phyloP scores from a whole-genome alignment of 805 yeast species.

The Ogataea pilisensis region DNA sequence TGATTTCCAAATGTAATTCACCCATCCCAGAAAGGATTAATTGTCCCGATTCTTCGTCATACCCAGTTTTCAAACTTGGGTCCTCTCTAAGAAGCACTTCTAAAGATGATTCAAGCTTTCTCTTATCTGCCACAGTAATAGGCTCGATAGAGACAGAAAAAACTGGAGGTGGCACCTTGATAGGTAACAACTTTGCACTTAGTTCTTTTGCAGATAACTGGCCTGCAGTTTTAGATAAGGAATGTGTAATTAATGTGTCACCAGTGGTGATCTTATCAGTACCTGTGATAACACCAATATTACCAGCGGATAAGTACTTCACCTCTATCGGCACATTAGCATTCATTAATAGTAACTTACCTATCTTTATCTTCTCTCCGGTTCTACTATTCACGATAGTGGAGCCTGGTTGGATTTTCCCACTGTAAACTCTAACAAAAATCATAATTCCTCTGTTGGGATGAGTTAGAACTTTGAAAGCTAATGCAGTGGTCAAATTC shows the following conservation, averaged over 20 bases:
- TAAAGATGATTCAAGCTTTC: constrained; percentile 69
- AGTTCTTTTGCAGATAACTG: constrained; percentile 34
- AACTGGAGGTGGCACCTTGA: constrained; percentile 86
- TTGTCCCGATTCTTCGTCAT: constrained; percentile 86
- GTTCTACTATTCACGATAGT: constrained; percentile 66
- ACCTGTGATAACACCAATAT: constrained; percentile 87
- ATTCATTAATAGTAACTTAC: constrained; percentile 75
- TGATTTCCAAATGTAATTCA: constrained; percentile 88
- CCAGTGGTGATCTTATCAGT: constrained; percentile 78
- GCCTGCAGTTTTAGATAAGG: constrained; percentile 39
- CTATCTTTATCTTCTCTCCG: constrained; percentile 59
- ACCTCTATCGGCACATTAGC: constrained; percentile 84
- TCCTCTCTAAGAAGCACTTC: constrained; percentile 74
- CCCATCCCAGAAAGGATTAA: constrained; percentile 95
- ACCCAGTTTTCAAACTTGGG: constrained; percentile 71
- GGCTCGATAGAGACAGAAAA: constrained; percentile 87
- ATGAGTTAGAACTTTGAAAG: constrained; percentile 88
- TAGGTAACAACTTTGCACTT: constrained; percentile 61
- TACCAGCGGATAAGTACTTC: constrained; percentile 60
- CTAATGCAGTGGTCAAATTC: constrained; percentile 71
- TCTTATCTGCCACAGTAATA: constrained; percentile 70
- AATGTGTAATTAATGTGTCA: constrained; percentile 75
- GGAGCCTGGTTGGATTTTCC: constrained; percentile 59
- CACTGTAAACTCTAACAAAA: constrained; percentile 85
- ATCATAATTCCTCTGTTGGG: constrained; percentile 79